phyloP scores from a whole-genome alignment of 768 basidiomycete genomes.

The Podaxis sp. region DNA sequence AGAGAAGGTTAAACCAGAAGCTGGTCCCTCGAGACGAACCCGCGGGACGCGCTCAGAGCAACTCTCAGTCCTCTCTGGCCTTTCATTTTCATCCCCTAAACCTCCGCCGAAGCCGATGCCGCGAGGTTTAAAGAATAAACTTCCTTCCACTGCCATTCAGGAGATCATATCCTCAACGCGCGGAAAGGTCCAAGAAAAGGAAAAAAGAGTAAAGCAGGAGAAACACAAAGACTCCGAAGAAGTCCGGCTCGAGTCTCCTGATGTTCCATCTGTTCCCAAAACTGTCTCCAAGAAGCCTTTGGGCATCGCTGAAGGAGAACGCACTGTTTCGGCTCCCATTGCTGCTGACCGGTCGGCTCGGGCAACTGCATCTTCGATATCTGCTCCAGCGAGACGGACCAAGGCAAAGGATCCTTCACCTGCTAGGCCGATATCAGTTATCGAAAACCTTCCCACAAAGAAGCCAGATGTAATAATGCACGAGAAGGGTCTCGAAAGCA shows the following conservation, averaged over 20 bases:
- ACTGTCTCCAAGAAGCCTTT: constrained; percentile 5
- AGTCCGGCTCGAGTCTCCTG: background rate
- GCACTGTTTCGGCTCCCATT: background rate
- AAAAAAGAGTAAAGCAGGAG: background rate
- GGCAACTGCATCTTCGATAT: background rate
- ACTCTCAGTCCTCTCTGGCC: constrained; percentile 30
- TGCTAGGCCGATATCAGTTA: background rate
- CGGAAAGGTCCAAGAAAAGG: constrained; percentile 18
- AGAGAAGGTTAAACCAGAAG: constrained; percentile 39
- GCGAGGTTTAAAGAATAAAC: constrained; percentile 1
- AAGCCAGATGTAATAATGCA: background rate
- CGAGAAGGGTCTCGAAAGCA: constrained; percentile 1
- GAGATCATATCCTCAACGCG: constrained; percentile 9
- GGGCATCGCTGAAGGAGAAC: background rate
- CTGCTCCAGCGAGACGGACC: constrained; percentile 4
- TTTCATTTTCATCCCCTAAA: constrained; percentile 21
- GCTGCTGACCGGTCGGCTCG: background rate
- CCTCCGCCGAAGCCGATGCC: constrained; percentile 17
- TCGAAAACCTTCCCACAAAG: background rate
- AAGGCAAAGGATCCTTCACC: background rate
- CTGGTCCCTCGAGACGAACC: constrained; percentile 58
- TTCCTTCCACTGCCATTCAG: constrained; percentile 1
- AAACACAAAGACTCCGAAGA: constrained; percentile 13
- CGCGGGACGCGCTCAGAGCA: constrained; percentile 50
- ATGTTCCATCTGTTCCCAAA: background rate